These are phyloP conservation scores for Batkoa obscura DNA, from an alignment of 371 early-diverging fungal genomes.

Conservation along the genomic window DNA sequence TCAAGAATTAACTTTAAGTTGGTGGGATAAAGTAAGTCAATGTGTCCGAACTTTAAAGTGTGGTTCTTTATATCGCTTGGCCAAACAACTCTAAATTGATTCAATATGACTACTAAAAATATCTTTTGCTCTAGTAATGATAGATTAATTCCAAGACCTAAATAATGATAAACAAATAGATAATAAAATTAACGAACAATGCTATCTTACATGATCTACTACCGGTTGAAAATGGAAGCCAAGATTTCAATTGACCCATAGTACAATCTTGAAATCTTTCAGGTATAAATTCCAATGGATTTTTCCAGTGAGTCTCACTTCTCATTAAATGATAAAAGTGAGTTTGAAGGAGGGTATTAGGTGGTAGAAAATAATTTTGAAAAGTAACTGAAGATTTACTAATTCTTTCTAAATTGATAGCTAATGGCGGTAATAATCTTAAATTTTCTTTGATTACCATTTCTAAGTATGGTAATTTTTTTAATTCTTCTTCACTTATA, in stretches of 20 bases:
- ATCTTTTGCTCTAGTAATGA: constrained; percentile 2
- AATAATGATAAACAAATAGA: background rate
- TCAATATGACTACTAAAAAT: background rate
- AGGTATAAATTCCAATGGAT: constrained; percentile 16
- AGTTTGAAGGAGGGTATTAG: constrained; percentile 10
- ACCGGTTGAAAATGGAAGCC: background rate
- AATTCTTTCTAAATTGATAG: background rate
- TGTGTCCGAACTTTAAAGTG: background rate
- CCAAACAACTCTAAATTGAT: background rate
- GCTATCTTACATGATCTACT: background rate
- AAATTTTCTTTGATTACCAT: constrained; percentile 11
- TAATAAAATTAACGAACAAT: background rate
- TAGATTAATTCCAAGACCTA: constrained; percentile 2
- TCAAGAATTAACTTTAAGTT: background rate
- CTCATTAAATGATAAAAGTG: constrained; percentile 12
- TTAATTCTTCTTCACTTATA: background rate
- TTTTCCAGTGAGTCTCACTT: constrained; percentile 12
- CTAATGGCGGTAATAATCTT: constrained; percentile 7
- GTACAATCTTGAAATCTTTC: constrained; percentile 9
- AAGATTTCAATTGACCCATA: background rate
- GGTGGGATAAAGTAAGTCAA: background rate
- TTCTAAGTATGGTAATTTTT: constrained; percentile 3
- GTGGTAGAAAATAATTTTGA: constrained; percentile 4
- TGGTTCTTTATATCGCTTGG: background rate
- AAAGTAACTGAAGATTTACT: background rate